Evolutionary conservation across 2,329 filamentous ascomycete species (phyloP).

Genomic region (Knufia petricola): DNA sequence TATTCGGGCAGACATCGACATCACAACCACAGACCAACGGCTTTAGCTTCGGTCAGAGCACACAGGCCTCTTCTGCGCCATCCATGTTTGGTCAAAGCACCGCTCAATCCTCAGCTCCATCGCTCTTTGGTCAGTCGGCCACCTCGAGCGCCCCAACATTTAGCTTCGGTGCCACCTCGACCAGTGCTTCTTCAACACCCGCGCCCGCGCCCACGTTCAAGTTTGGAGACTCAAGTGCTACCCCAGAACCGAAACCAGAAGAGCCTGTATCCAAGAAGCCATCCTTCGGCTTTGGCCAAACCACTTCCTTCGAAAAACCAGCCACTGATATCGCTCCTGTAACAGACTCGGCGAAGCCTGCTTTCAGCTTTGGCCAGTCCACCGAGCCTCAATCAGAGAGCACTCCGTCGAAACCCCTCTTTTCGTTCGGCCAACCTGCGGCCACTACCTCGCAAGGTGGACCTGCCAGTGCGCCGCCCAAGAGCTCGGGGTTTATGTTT

Average conservation of each 20-base stretch:
- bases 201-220: conserved; percentile 6
- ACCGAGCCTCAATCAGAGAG: not conserved
- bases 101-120: not conserved
- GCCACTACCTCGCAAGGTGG: not conserved
- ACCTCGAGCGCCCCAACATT: not conserved
- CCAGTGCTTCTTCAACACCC: not conserved
- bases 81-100: conserved; percentile 7
- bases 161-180: conserved; percentile 2
- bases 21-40: conserved; percentile 14
- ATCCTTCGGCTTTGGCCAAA: conserved; percentile 15
- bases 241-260: not conserved
- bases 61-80: not conserved
- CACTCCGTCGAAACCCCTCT: not conserved
- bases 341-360: conserved; percentile 7
- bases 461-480: not conserved
- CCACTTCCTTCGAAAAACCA: conserved; percentile 11
- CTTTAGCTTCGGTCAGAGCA: conserved; percentile 6
- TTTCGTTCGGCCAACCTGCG: not conserved
- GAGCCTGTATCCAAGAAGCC: conserved; percentile 11
- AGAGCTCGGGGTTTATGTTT: conserved; percentile 1
- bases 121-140: not conserved
- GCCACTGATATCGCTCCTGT: conserved; percentile 9
- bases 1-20: conserved; percentile 12
- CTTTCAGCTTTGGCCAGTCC: conserved; percentile 9
- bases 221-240: conserved; percentile 7